Percentiles rank a stretch among this genome's conserved stretches.
phyloP scores from a whole-genome alignment of 805 yeast species.

The Candida corydali region DNA sequence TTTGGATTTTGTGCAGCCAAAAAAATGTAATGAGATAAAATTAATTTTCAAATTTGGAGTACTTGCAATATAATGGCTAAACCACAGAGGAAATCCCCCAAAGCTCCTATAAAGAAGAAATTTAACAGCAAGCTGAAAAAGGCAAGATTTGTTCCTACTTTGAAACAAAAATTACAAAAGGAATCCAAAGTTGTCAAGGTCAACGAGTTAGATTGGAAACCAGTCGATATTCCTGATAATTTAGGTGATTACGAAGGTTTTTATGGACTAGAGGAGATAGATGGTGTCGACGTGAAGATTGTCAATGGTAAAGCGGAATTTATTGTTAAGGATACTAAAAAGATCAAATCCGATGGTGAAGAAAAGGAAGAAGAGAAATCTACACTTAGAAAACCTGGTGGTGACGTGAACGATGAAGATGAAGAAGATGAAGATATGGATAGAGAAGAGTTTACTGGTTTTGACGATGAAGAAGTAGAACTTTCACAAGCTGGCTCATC shows the following conservation, averaged over 20 bases:
- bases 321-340: slow-evolving; percentile 29
- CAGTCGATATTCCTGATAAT: slow-evolving; percentile 78
- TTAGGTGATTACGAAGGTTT: slow-evolving; percentile 86
- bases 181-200: slow-evolving; percentile 43
- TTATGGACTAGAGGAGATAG: slow-evolving; percentile 89
- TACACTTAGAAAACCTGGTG: no score
- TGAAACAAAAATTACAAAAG: slow-evolving; percentile 25
- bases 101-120: background rate
- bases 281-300: slow-evolving; percentile 81
- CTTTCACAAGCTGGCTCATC: slow-evolving; percentile 7
- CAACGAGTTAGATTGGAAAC: slow-evolving; percentile 66
- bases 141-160: slow-evolving; percentile 16
- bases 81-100: background rate
- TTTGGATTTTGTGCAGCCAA: slow-evolving; percentile 3
- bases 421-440: slow-evolving; percentile 16
- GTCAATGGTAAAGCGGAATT: slow-evolving; percentile 66
- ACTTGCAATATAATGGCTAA: slow-evolving; percentile 2
- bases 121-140: slow-evolving; percentile 4
- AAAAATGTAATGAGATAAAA: background rate
- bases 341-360: slow-evolving; percentile 13
- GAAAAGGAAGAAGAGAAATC: slow-evolving; percentile 15
- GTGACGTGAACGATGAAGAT: slow-evolving; percentile 15
- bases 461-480: slow-evolving; percentile 17
- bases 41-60: background rate
- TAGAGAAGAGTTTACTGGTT: slow-evolving; percentile 23